Evolutionary conservation across 225 moss, liverwort and hornwort genomes (phyloP).

Genomic region (Antitrichia curtipendula): DNA sequence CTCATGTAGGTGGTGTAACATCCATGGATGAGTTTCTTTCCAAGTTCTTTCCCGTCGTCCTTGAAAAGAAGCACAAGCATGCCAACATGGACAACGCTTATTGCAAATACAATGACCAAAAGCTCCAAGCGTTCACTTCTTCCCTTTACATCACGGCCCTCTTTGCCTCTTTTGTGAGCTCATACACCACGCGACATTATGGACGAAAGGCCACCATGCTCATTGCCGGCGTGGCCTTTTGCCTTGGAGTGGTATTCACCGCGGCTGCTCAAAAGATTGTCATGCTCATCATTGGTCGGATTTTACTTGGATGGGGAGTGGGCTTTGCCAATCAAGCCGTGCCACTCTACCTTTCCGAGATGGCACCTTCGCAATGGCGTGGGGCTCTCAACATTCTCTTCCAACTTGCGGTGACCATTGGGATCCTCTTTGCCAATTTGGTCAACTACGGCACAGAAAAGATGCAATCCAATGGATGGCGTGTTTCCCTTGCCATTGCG

Average conservation of each 20-base stretch:
- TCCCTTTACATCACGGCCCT: background rate
- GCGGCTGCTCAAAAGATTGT: background rate
- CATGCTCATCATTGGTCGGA: background rate
- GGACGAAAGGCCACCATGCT: background rate
- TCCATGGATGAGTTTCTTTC: constrained; percentile 13
- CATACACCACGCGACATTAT: background rate
- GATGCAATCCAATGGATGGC: constrained; percentile 21
- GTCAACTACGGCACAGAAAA: constrained; percentile 11
- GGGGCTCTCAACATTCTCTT: constrained; percentile 47
- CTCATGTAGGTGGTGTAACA: background rate
- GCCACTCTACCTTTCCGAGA: constrained; percentile 56
- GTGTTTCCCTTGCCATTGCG: background rate
- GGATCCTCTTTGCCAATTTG: background rate
- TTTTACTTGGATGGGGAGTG: constrained; percentile 29
- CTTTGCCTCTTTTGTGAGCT: background rate
- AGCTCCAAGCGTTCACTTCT: background rate
- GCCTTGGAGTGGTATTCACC: background rate
- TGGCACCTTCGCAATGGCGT: background rate
- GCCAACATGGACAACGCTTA: background rate
- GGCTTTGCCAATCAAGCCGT: constrained; percentile 64
- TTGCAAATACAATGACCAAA: background rate
- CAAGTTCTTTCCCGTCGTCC: constrained; percentile 27
- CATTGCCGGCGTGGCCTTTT: background rate
- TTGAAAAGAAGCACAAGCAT: background rate
- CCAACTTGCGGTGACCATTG: constrained; percentile 37